Percentiles rank a stretch among this genome's conserved stretches.
Conservation (phyloP, 495 filamentous ascomycete genomes). For the Amphirosellinia nigrospora region DNA sequence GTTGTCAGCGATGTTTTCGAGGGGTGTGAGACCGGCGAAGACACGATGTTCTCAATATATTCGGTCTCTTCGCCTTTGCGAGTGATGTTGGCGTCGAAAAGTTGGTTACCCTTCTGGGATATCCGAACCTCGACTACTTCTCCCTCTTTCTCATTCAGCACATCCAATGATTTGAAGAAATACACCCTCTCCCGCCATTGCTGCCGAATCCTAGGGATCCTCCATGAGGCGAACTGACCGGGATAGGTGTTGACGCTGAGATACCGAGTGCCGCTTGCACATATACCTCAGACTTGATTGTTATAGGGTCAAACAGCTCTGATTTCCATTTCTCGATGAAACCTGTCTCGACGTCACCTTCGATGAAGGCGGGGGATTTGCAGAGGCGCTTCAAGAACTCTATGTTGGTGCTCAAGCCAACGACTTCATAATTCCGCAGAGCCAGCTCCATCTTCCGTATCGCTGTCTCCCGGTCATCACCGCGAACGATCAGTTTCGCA, state of each 20-base stretch:
- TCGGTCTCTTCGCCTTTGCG: slow-evolving; percentile 46
- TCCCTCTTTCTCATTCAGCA: slow-evolving; percentile 48
- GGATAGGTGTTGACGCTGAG: slow-evolving; percentile 45
- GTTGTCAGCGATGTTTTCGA: slow-evolving; percentile 53
- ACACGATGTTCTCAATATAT: slow-evolving; percentile 53
- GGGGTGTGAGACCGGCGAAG: slow-evolving; percentile 31
- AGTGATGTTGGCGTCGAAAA: slow-evolving; percentile 71
- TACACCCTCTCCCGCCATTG: slow-evolving; percentile 55
- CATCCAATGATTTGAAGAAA: slow-evolving; percentile 58
- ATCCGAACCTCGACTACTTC: slow-evolving; percentile 64
- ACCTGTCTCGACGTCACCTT: slow-evolving; percentile 91
- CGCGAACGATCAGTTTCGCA: slow-evolving; percentile 94
- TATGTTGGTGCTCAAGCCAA: slow-evolving; percentile 92
- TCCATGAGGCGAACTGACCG: slow-evolving; percentile 48
- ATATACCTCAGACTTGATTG: slow-evolving; percentile 68
- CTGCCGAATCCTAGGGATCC: slow-evolving; percentile 61
- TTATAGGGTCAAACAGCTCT: slow-evolving; percentile 67
- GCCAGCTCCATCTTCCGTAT: slow-evolving; percentile 83
- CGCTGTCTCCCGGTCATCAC: slow-evolving; percentile 75
- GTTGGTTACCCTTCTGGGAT: slow-evolving; percentile 63
- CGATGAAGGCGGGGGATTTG: slow-evolving; percentile 78
- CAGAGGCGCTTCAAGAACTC: slow-evolving; percentile 92
- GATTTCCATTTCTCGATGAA: slow-evolving; percentile 88
- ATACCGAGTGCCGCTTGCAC: slow-evolving; percentile 84
- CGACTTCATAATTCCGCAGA: slow-evolving; percentile 88